Evolutionary conservation across 2,329 filamentous ascomycete species (phyloP), one percentile per base, ranked within the genome.

Genomic region (Calonectria henricotiae): DNA sequence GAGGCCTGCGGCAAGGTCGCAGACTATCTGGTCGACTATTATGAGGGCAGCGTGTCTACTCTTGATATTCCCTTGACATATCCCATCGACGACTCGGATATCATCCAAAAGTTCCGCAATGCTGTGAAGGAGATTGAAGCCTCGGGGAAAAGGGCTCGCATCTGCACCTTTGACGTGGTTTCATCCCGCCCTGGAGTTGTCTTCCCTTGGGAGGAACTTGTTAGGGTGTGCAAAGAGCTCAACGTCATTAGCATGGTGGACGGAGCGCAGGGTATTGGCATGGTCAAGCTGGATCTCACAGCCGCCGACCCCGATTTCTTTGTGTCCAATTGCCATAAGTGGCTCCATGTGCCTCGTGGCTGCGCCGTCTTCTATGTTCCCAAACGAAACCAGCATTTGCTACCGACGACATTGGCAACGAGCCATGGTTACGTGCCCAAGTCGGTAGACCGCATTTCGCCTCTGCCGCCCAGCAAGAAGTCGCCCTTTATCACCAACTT

Each of bases 281-380:
- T 96, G 82, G 87, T 98, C 8, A 85, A 88, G 1, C 81, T 98
- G 8, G 89, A 97, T 80, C 82, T 98, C 15, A 73, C 79, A 0
- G 80, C 83, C 4, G 83, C 95, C 3, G 89, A 95, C 72, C 91
- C 94, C 0, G 95, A 98, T 81, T 98, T 97, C 83, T 94, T 97
- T 78, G 88, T 96, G 15, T 92, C 88, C 66, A 98, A 98, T 80
- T 94, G 91, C 76, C 94, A 97, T 85, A 97, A 97, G 85, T 98
- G 96, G 96, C 89, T 98, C 8, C 91, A 90, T 78, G 89, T 90
- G 0, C 96, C 95, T 0, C 90, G 95, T 37, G 92, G 92, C 17
- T 95, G 93, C 79, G 94, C 94, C 3, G 85, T 96, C 4, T 89
- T 98, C 73, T 93, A 97, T 81, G 93, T 96, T 1, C 93, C 95